Percentiles rank a stretch among this genome's conserved stretches.
phyloP scores from a whole-genome alignment of 805 yeast genomes.

The Debaryomyces hansenii region DNA sequence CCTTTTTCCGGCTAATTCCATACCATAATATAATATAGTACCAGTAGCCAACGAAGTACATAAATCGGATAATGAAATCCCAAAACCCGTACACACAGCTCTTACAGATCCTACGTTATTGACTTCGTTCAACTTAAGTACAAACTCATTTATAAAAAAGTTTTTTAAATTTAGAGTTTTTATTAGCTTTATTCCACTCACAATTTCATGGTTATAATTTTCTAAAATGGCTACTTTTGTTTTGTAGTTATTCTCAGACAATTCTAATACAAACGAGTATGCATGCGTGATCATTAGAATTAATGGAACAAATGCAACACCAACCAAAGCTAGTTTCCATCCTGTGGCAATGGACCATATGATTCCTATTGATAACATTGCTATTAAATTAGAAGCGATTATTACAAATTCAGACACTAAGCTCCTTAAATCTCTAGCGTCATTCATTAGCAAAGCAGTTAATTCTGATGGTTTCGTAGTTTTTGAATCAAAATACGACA shows the following conservation, averaged over 20 bases:
- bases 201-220: slow-evolving; percentile 49
- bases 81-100: slow-evolving; percentile 64
- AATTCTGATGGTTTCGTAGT: slow-evolving; percentile 49
- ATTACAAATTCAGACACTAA: slow-evolving; percentile 64
- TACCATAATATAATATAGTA: slow-evolving; percentile 75
- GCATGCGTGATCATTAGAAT: slow-evolving; percentile 50
- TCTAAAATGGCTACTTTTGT: slow-evolving; percentile 55
- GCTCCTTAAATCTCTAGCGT: slow-evolving; percentile 71
- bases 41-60: slow-evolving; percentile 65
- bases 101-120: slow-evolving; percentile 46
- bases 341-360: slow-evolving; percentile 79
- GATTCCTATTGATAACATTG: slow-evolving; percentile 59
- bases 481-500: slow-evolving; percentile 50
- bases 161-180: slow-evolving; percentile 52
- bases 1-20: slow-evolving; percentile 59
- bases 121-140: slow-evolving; percentile 26
- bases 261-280: slow-evolving; percentile 53
- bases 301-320: slow-evolving; percentile 71
- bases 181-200: slow-evolving; percentile 64
- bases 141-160: slow-evolving; percentile 45
- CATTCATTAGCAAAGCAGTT: slow-evolving; percentile 73
- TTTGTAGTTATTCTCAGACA: slow-evolving; percentile 62
- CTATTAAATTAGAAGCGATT: slow-evolving; percentile 50
- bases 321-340: slow-evolving; percentile 86
- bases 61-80: slow-evolving; percentile 57